A percentile compares a stretch with the other conserved stretches of the same genome.
phyloP scores from a whole-genome alignment of 2,329 filamentous ascomycete species.

The Exophiala dermatitidis region DNA sequence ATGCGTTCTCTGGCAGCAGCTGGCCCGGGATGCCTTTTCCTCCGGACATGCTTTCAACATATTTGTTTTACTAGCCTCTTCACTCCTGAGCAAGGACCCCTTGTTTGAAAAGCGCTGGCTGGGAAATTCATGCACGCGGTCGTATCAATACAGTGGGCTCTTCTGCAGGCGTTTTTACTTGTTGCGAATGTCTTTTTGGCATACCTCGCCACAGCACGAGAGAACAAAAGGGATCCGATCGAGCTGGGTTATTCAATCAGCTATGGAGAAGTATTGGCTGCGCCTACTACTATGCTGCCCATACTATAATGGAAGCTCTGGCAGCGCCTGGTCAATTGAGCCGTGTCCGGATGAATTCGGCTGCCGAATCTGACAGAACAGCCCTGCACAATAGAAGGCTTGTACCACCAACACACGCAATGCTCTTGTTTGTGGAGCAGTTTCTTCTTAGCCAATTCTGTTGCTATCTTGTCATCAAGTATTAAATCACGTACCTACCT shows the following conservation, averaged over 20 bases:
- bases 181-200: constrained; percentile 4
- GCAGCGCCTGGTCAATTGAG: not conserved
- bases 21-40: constrained; percentile 29
- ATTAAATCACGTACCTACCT: no score
- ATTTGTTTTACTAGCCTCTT: constrained; percentile 41
- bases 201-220: constrained; percentile 8
- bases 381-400: constrained; percentile 20
- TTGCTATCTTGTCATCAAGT: not conserved
- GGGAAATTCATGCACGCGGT: not conserved
- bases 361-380: constrained; percentile 14
- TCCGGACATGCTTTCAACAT: constrained; percentile 14
- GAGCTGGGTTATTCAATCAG: not conserved
- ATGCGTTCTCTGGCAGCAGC: constrained; percentile 20
- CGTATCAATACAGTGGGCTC: not conserved
- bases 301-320: constrained; percentile 7
- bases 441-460: not conserved
- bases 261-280: not conserved
- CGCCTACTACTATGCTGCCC: constrained; percentile 1
- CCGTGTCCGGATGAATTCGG: not conserved
- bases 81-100: constrained; percentile 27
- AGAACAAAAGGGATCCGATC: constrained; percentile 6
- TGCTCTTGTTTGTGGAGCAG: not conserved
- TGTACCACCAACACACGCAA: constrained; percentile 15
- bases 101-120: not conserved
- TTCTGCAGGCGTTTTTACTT: constrained; percentile 4